A percentile compares a stretch with the other conserved stretches of the same genome.
These are phyloP conservation scores for Cercospora sp. DNA, from an alignment of 2,329 filamentous ascomycete genomes.

Conservation along the genomic window DNA sequence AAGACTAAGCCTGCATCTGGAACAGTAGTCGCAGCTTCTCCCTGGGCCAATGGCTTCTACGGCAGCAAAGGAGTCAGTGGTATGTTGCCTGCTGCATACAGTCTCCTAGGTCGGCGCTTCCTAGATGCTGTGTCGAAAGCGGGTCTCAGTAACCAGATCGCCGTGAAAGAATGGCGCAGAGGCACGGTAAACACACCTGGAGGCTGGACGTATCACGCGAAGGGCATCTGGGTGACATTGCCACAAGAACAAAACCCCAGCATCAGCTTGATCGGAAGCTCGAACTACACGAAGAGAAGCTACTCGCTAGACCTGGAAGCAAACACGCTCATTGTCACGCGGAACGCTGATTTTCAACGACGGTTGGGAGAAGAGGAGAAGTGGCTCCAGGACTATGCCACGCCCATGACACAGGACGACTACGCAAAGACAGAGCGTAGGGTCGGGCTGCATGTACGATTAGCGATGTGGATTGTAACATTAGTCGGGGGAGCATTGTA, in stretches of 20 bases:
- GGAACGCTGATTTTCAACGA: slow-evolving; percentile 68
- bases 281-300: slow-evolving; percentile 92
- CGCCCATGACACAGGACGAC: slow-evolving; percentile 69
- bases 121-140: slow-evolving; percentile 62
- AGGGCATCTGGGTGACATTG: slow-evolving; percentile 87
- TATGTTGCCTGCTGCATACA: slow-evolving; percentile 89
- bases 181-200: slow-evolving; percentile 77
- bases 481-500: slow-evolving; percentile 84
- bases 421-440: slow-evolving; percentile 78
- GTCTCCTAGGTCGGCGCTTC: slow-evolving; percentile 80
- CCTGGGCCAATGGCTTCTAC: slow-evolving; percentile 94
- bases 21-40: slow-evolving; percentile 87
- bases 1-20: slow-evolving; percentile 68
- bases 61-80: slow-evolving; percentile 83
- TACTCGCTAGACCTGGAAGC: slow-evolving; percentile 91
- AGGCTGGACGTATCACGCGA: slow-evolving; percentile 98
- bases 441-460: slow-evolving; percentile 78
- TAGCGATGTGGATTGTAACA: slow-evolving; percentile 92
- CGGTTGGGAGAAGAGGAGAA: slow-evolving; percentile 76
- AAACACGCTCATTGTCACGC: slow-evolving; percentile 82
- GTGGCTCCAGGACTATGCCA: slow-evolving; percentile 76
- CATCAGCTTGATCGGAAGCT: slow-evolving; percentile 83
- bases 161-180: slow-evolving; percentile 82
- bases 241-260: slow-evolving; percentile 64
- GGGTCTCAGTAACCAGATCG: slow-evolving; percentile 60